Conservation (phyloP, 441 rosid genomes). For the Isatis lusitanica region DNA sequence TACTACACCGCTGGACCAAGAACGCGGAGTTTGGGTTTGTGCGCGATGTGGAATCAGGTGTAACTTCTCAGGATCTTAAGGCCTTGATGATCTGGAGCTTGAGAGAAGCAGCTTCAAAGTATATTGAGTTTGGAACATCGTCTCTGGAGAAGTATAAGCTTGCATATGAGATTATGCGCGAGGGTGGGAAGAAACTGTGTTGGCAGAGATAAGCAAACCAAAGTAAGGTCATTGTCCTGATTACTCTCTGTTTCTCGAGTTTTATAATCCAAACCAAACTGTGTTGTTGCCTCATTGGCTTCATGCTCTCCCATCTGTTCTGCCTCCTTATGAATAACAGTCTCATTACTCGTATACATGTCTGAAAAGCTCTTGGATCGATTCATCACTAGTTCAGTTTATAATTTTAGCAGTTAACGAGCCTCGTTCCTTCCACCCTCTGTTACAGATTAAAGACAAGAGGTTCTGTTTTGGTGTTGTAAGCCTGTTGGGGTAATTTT, state of each 20-base stretch:
- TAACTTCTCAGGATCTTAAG: conserved; percentile 58
- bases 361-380: neutral
- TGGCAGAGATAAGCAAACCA: conserved; percentile 51
- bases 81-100: conserved; percentile 76
- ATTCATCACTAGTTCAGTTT: neutral
- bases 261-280: neutral
- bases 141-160: conserved; percentile 74
- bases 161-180: conserved; percentile 74
- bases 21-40: conserved; percentile 64
- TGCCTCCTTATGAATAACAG: neutral
- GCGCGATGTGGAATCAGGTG: conserved; percentile 54
- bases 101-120: conserved; percentile 77
- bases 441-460: conserved; percentile 9
- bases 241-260: conserved; percentile 13
- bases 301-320: neutral
- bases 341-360: neutral
- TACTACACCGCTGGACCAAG: conserved; percentile 81
- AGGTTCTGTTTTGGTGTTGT: neutral
- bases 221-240: conserved; percentile 28
- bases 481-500: neutral
- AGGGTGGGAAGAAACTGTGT: conserved; percentile 71
- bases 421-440: neutral
- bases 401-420: neutral
- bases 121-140: conserved; percentile 63
- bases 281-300: neutral